phyloP scores from a whole-genome alignment of 495 filamentous ascomycete species.

The Penicillium turbatum region DNA sequence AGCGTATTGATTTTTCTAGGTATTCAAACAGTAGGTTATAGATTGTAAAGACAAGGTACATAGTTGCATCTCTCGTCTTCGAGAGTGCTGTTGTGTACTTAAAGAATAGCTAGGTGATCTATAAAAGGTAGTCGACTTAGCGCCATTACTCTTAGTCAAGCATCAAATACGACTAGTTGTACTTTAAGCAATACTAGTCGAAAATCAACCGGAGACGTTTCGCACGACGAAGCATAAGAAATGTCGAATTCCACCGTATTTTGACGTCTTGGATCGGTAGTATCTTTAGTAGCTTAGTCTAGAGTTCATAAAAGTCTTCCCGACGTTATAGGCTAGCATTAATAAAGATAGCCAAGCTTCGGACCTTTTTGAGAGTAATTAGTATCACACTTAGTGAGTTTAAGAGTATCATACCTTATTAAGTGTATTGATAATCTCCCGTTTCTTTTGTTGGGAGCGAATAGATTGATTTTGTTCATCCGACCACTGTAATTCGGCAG shows the following conservation, averaged over 20 bases:
- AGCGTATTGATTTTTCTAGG: not conserved
- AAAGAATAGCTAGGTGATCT: not conserved
- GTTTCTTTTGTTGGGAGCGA: too few relatives aligned
- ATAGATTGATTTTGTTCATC: too few relatives aligned
- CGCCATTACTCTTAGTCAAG: not conserved
- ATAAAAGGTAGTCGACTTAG: not conserved
- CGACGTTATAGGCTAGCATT: not conserved
- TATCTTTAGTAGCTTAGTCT: not conserved
- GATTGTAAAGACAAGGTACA: conserved; percentile 3
- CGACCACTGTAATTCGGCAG: not conserved
- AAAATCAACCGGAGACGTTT: not conserved
- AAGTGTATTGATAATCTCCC: too few relatives aligned
- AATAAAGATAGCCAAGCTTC: not conserved
- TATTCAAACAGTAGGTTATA: conserved; percentile 12
- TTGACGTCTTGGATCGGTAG: not conserved
- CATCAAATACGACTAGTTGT: not conserved
- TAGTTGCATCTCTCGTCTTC: conserved; percentile 10
- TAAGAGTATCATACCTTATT: too few relatives aligned
- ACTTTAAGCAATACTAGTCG: not conserved
- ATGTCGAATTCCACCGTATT: not conserved
- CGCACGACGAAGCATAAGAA: not conserved
- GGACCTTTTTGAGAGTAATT: too few relatives aligned
- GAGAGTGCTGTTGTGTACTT: conserved; percentile 7
- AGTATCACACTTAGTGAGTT: too few relatives aligned
- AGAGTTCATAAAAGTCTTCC: not conserved